Percentiles rank a stretch among this genome's conserved stretches.
phyloP scores from a whole-genome alignment of 345 rosid species.

The Aegle marmelos region DNA sequence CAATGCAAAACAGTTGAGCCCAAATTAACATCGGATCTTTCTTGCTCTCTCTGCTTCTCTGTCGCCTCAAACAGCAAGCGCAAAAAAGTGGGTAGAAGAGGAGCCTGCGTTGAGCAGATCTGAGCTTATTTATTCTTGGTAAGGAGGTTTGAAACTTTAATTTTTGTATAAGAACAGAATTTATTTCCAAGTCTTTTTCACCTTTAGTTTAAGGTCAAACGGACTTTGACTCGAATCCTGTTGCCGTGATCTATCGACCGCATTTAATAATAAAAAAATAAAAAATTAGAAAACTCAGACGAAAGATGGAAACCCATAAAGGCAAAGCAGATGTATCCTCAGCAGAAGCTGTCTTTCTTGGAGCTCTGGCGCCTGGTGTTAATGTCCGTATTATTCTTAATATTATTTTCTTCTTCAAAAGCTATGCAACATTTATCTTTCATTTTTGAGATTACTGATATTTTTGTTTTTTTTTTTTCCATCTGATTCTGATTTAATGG shows the following conservation, averaged over 20 bases:
- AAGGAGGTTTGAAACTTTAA: too few species aligned
- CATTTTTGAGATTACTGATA: not conserved
- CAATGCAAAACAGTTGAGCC: not conserved
- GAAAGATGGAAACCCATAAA: slow-evolving; percentile 21
- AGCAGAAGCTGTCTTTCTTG: slow-evolving; percentile 71
- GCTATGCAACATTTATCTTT: too few species aligned
- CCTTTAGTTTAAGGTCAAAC: not conserved
- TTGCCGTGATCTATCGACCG: not conserved
- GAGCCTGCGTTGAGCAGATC: too few species aligned
- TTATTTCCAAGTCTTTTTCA: too few species aligned
- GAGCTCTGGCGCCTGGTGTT: slow-evolving; percentile 87
- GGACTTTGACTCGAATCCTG: not conserved
- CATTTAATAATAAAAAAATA: not conserved
- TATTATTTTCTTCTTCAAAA: too few species aligned
- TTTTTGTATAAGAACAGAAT: too few species aligned
- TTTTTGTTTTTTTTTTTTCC: not conserved
- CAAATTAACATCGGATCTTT: not conserved
- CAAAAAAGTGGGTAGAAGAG: too few species aligned
- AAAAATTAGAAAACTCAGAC: not conserved
- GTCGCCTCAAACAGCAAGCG: not conserved
- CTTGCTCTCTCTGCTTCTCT: not conserved
- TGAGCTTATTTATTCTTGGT: too few species aligned
- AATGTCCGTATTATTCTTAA: slow-evolving; percentile 43
- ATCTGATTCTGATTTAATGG: not conserved
- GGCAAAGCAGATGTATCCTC: slow-evolving; percentile 38